phyloP scores from a whole-genome alignment of 129 eudicot genomes.

The Tagetes erecta region DNA sequence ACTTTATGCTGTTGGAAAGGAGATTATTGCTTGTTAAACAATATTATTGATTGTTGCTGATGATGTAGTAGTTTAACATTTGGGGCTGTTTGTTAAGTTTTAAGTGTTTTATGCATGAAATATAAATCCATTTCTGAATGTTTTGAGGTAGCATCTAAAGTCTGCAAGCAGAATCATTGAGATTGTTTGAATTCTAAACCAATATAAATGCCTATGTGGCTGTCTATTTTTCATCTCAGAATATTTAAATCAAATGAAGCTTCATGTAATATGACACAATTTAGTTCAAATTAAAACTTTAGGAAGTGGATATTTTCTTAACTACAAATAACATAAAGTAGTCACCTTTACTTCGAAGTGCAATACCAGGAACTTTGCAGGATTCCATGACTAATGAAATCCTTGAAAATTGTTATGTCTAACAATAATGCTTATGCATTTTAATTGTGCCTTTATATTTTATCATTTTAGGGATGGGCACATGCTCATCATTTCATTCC shows the following conservation, averaged over 20 bases:
- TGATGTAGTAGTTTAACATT: background rate
- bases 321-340: background rate
- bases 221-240: background rate
- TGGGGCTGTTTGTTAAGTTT: background rate
- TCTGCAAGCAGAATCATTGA: background rate
- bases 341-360: background rate
- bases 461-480: slow-evolving; percentile 71
- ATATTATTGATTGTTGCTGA: background rate
- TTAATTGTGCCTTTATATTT: slow-evolving; percentile 53
- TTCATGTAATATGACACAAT: background rate
- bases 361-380: background rate
- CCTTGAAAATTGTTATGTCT: slow-evolving; percentile 18
- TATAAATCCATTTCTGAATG: background rate
- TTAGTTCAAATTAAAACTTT: background rate
- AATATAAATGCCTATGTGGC: background rate
- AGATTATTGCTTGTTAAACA: background rate
- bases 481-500: slow-evolving; percentile 59
- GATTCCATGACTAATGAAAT: slow-evolving; percentile 3
- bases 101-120: background rate
- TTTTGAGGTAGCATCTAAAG: background rate
- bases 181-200: background rate
- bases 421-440: slow-evolving; percentile 39
- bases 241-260: background rate
- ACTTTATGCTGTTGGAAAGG: background rate
- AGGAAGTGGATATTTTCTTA: background rate